phyloP scores from a whole-genome alignment of 441 rosid species.

The Viola pubescens region DNA sequence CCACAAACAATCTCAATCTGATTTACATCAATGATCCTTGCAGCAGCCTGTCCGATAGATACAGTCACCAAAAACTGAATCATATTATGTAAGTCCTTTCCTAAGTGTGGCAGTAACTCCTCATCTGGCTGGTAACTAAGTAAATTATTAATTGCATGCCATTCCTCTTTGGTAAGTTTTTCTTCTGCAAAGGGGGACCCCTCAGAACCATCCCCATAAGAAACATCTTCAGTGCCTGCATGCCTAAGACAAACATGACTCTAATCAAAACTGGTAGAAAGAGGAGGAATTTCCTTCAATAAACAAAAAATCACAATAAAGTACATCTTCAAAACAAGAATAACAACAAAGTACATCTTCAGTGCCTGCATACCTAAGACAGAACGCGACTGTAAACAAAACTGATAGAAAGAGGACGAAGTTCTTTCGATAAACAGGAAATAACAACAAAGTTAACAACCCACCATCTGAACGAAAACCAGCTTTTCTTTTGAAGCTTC shows the following conservation, averaged over 20 bases:
- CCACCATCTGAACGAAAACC: slow-evolving; percentile 86
- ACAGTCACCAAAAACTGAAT: slow-evolving; percentile 66
- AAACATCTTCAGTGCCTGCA: slow-evolving; percentile 46
- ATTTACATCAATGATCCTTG: slow-evolving; percentile 62
- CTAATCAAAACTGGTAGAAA: slow-evolving; percentile 5
- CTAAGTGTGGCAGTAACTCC: slow-evolving; percentile 47
- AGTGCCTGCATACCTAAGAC: too few relatives aligned
- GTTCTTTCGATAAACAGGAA: slow-evolving; percentile 12
- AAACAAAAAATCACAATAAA: background rate
- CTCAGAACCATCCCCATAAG: slow-evolving; percentile 39
- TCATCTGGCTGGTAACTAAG: slow-evolving; percentile 89
- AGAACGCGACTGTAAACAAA: background rate
- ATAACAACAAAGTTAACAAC: slow-evolving; percentile 21
- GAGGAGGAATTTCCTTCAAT: background rate
- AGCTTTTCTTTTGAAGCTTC: slow-evolving; percentile 62
- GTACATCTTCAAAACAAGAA: slow-evolving; percentile 1
- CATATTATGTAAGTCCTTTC: slow-evolving; percentile 87
- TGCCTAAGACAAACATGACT: slow-evolving; percentile 41
- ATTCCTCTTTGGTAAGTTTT: slow-evolving; percentile 86
- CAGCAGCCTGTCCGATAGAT: slow-evolving; percentile 82
- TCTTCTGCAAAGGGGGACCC: slow-evolving; percentile 49
- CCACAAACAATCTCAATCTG: slow-evolving; percentile 81
- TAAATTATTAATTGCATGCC: slow-evolving; percentile 87
- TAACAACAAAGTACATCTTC: background rate
- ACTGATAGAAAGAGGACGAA: slow-evolving; percentile 6